Evolutionary conservation across 2,329 filamentous ascomycete species (phyloP), one percentile per base, ranked within the genome.

Genomic region (Colletotrichum sp.): DNA sequence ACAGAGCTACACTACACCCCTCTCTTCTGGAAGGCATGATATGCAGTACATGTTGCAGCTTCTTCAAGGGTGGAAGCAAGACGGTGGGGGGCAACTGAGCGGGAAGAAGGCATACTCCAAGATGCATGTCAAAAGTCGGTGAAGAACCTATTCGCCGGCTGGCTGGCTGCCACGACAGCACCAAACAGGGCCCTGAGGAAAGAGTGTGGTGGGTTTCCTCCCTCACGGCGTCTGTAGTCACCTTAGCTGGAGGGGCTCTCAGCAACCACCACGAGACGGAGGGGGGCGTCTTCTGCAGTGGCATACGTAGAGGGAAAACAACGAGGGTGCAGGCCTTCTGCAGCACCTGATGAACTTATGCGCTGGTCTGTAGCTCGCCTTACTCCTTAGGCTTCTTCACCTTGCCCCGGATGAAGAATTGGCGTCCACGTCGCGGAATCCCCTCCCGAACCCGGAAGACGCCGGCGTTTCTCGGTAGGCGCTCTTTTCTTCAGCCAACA

Each of bases 71-170:
- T 21, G 13, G 43, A 6, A 61, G 26, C n/a, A 7, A n/a, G 18
- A 28, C 14, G 48, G 48, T 58, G 61, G 56, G 36, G 34, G 36
- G 56, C n/a, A 43, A 48, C n/a, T 48, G 63, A 48, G 36, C 55
- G 30, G 38, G 30, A 30, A 32, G 38, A 26, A 43, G 58, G 13
- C 26, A 32, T 30, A 43, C 56, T 58, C n/a, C 34, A 12, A 61
- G 58, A 72, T 64, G 69, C 73, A 73, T 52, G 32, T 56, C 63
- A 75, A 75, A 75, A 75, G 73, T 75, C 73, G 73, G 73, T 75
- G 73, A 75, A 61, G 69, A 72, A n/a, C 30, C 67, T 52, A 32
- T 59, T 61, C 71, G 67, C 71, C 62, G 72, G 62, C 72, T 61
- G 68, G 55, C 69, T 43, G 68, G 63, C 69, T 75, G 73, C 73